Conservation (phyloP, 2,329 filamentous ascomycete genomes). For the Penicillium sp. region DNA sequence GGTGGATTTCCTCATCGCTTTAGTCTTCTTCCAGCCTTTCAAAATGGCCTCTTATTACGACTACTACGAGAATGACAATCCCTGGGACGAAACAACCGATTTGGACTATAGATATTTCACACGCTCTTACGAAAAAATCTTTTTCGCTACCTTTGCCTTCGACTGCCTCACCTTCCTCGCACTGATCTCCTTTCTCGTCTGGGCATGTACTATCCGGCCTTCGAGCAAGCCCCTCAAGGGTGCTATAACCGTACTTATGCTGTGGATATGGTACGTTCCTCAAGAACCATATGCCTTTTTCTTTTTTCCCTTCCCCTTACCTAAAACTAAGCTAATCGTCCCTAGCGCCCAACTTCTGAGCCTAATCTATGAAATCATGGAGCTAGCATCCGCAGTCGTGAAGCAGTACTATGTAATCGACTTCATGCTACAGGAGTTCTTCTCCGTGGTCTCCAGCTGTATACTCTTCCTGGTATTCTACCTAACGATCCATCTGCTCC, state of each 20-base stretch:
- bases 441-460: conserved; percentile 10
- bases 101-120: neutral
- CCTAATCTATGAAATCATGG: conserved; percentile 15
- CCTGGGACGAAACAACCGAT: neutral
- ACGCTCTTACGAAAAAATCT: neutral
- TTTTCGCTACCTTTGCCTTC: neutral
- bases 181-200: neutral
- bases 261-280: neutral
- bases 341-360: conserved; percentile 9
- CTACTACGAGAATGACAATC: neutral
- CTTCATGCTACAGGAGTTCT: conserved; percentile 21
- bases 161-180: neutral
- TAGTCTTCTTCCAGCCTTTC: neutral
- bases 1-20: neutral
- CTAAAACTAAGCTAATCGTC: neutral
- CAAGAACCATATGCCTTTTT: neutral
- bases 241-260: neutral
- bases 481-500: conserved; percentile 16
- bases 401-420: conserved; percentile 21
- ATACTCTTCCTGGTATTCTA: conserved; percentile 24
- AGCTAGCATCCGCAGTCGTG: conserved; percentile 14
- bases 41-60: neutral
- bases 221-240: neutral
- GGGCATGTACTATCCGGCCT: neutral
- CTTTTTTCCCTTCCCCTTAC: neutral